These are phyloP conservation scores for Fusarium sp. DNA, from an alignment of 2,329 filamentous ascomycete species.

Conservation along the genomic window DNA sequence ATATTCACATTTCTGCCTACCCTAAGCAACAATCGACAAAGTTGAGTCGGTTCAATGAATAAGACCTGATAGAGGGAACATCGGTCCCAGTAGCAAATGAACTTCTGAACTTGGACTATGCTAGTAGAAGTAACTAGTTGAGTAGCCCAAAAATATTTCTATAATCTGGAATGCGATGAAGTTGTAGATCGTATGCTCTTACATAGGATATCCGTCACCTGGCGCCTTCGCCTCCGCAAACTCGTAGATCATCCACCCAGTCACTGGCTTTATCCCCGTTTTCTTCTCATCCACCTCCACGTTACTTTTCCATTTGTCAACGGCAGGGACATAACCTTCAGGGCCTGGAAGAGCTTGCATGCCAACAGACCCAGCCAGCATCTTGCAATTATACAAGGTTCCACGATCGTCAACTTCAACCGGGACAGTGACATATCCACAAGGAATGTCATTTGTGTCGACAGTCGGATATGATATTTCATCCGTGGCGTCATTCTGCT, in stretches of 20 bases:
- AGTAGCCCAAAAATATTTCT: no score
- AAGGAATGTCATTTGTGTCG: rapidly evolving
- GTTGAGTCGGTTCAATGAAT: background rate
- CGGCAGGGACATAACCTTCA: background rate
- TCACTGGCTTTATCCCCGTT: background rate
- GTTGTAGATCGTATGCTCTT: no score
- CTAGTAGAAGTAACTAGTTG: no score
- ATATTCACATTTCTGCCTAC: background rate
- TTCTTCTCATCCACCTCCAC: background rate
- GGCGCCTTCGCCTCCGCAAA: background rate
- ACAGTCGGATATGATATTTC: background rate
- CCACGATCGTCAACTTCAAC: rapidly evolving
- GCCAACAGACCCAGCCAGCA: background rate
- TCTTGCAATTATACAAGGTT: background rate
- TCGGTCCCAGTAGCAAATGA: background rate
- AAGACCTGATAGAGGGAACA: no score
- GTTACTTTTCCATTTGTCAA: background rate
- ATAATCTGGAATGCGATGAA: no score
- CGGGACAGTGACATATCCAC: background rate
- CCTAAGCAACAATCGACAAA: background rate
- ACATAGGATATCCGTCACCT: background rate
- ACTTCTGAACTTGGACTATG: background rate
- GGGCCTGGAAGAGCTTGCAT: background rate
- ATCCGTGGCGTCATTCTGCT: background rate
- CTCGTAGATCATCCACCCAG: conserved; percentile 1